Conservation (phyloP, 1,284 basidiomycete genomes). For the Pyrrhoderma noxium region DNA sequence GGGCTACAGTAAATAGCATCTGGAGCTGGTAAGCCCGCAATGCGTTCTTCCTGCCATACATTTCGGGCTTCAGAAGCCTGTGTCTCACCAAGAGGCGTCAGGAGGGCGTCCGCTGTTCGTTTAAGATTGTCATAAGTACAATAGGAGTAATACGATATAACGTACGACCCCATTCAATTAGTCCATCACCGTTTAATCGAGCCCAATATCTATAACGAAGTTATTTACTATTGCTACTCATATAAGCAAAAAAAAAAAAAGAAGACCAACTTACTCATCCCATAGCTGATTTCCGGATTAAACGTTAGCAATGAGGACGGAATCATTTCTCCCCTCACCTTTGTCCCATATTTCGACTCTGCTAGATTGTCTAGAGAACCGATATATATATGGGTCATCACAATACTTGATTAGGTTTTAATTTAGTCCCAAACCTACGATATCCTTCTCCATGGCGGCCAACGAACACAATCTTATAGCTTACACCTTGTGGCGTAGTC, state of each 20-base stretch:
- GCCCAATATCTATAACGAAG: slow-evolving; percentile 52
- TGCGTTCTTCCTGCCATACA: slow-evolving; percentile 54
- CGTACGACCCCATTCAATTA: slow-evolving; percentile 74
- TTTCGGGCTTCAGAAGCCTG: slow-evolving; percentile 54
- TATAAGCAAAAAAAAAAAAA: neutral
- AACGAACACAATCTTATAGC: slow-evolving; percentile 60
- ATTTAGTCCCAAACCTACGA: slow-evolving; percentile 51
- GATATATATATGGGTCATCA: neutral
- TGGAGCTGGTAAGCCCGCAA: slow-evolving; percentile 50
- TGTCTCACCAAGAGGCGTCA: slow-evolving; percentile 57
- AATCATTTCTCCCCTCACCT: slow-evolving; percentile 28
- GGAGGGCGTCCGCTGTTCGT: slow-evolving; percentile 58
- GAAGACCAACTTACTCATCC: slow-evolving; percentile 46
- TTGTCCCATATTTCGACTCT: slow-evolving; percentile 61
- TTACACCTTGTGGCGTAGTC: slow-evolving; percentile 30
- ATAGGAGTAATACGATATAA: slow-evolving; percentile 19
- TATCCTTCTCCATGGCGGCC: slow-evolving; percentile 69
- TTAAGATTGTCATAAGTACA: slow-evolving; percentile 2
- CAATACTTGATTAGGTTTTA: neutral
- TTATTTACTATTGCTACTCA: neutral
- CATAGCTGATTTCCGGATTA: slow-evolving; percentile 32
- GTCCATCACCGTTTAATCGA: slow-evolving; percentile 59
- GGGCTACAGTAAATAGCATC: slow-evolving; percentile 64
- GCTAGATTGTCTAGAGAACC: slow-evolving; percentile 63
- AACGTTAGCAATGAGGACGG: neutral